These are phyloP conservation scores for Annona cherimola DNA, from an alignment of 164 flowering plant species.

Conservation along the genomic window DNA sequence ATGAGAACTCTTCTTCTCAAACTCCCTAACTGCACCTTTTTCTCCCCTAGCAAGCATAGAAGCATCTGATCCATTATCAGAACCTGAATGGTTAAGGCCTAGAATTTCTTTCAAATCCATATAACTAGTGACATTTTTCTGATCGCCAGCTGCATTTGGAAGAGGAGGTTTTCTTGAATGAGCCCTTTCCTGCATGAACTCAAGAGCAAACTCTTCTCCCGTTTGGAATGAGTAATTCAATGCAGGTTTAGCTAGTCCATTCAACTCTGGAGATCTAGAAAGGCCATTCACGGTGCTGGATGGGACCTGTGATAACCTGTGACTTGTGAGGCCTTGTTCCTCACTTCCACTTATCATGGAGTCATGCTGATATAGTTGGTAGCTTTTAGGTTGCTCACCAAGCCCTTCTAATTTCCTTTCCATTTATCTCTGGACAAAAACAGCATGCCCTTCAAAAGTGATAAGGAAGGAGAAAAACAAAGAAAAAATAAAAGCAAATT, in stretches of 20 bases:
- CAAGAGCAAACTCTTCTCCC: constrained; percentile 91
- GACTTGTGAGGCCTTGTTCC: constrained; percentile 34
- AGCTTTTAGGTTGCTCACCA: constrained; percentile 32
- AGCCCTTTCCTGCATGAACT: constrained; percentile 77
- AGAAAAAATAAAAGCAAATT: background rate
- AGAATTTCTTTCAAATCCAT: constrained; percentile 45
- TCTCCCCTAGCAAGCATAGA: constrained; percentile 34
- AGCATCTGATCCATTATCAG: constrained; percentile 63
- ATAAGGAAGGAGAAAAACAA: background rate
- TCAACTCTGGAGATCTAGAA: constrained; percentile 46
- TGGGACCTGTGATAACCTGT: constrained; percentile 40
- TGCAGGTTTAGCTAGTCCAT: constrained; percentile 46
- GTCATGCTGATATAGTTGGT: constrained; percentile 29
- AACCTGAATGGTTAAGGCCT: constrained; percentile 50
- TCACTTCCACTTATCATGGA: constrained; percentile 34
- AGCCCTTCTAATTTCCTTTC: constrained; percentile 31
- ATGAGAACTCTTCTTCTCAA: constrained; percentile 35
- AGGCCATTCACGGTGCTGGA: constrained; percentile 27
- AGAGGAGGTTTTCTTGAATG: constrained; percentile 38
- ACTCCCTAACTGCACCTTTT: constrained; percentile 31
- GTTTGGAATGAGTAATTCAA: constrained; percentile 79
- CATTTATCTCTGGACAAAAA: constrained; percentile 22
- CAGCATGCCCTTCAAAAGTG: constrained; percentile 14
- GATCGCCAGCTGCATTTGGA: constrained; percentile 38
- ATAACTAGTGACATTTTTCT: constrained; percentile 35